A percentile compares a stretch with the other conserved stretches of the same genome.
These are phyloP conservation scores for Talaromyces atroroseus DNA, from an alignment of 2,329 filamentous ascomycete species.

Conservation along the genomic window DNA sequence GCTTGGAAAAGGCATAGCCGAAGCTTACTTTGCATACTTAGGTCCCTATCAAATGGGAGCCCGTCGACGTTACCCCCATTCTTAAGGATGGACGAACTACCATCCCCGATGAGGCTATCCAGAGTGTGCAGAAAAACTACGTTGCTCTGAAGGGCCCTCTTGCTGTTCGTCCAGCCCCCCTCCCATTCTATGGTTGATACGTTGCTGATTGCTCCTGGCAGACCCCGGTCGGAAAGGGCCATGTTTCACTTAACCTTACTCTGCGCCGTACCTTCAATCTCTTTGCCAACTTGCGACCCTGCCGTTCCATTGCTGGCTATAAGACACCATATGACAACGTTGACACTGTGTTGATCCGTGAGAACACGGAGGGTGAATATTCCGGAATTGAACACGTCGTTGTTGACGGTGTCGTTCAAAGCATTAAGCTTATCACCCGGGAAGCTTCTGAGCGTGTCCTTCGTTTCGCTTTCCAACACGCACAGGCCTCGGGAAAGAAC, in stretches of 20 bases:
- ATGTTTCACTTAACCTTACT: slow-evolving; percentile 97
- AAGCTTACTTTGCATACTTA: slow-evolving; percentile 32
- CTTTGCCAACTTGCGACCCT: slow-evolving; percentile 97
- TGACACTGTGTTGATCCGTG: slow-evolving; percentile 94
- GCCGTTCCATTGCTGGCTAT: slow-evolving; percentile 93
- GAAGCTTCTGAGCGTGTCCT: slow-evolving; percentile 93
- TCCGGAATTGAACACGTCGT: slow-evolving; percentile 98
- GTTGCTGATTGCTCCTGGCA: slow-evolving; percentile 35
- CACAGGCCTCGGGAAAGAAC: slow-evolving; percentile 83
- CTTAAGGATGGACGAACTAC: slow-evolving; percentile 93
- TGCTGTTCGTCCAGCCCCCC: slow-evolving; percentile 57
- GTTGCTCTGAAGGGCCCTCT: slow-evolving; percentile 97
- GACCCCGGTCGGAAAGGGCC: slow-evolving; percentile 96
- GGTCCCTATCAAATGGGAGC: slow-evolving; percentile 94
- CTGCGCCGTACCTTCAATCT: slow-evolving; percentile 99
- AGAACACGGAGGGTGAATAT: slow-evolving; percentile 99
- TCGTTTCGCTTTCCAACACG: slow-evolving; percentile 97
- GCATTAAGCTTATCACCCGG: slow-evolving; percentile 98
- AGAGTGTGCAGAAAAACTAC: slow-evolving; percentile 91
- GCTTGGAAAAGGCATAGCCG: slow-evolving; percentile 23
- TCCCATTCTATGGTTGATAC: neutral
- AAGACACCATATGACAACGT: slow-evolving; percentile 98
- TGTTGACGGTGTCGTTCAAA: slow-evolving; percentile 95
- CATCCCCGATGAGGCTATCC: slow-evolving; percentile 87
- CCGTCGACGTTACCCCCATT: slow-evolving; percentile 89